Evolutionary conservation across 2,329 filamentous ascomycete species (phyloP).

Genomic region (Nannizziopsis barbatae): DNA sequence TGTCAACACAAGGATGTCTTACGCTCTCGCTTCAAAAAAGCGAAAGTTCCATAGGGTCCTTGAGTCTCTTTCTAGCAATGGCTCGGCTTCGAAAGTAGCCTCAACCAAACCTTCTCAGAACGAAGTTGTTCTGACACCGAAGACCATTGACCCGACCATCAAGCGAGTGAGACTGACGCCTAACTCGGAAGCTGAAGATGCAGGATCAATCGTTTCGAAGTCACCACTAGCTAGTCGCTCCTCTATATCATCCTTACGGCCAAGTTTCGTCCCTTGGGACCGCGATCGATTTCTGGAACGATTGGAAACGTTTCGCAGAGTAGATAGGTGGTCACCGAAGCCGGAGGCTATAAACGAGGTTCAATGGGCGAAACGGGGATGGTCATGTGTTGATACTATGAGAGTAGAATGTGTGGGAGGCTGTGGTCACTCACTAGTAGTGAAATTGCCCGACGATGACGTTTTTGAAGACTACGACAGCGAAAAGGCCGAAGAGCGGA

Average conservation of each 20-base stretch:
- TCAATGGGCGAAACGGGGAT: slow-evolving; percentile 88
- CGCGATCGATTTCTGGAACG: slow-evolving; percentile 69
- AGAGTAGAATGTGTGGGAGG: slow-evolving; percentile 70
- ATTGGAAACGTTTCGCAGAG: slow-evolving; percentile 77
- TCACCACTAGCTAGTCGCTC: slow-evolving; percentile 21
- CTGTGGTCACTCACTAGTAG: slow-evolving; percentile 72
- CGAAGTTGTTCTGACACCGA: background rate
- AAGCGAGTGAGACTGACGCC: slow-evolving; percentile 16
- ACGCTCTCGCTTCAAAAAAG: slow-evolving; percentile 38
- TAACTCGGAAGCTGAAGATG: slow-evolving; percentile 7
- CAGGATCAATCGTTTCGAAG: slow-evolving; percentile 3
- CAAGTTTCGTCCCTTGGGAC: slow-evolving; percentile 78
- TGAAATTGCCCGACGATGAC: slow-evolving; percentile 60
- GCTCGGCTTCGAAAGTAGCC: slow-evolving; percentile 9
- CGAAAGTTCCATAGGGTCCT: slow-evolving; percentile 39
- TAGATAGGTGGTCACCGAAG: slow-evolving; percentile 90
- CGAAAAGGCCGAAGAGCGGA: slow-evolving; percentile 33
- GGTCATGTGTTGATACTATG: slow-evolving; percentile 74
- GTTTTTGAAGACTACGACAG: slow-evolving; percentile 37
- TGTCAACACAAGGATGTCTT: slow-evolving; percentile 27
- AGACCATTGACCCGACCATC: slow-evolving; percentile 12
- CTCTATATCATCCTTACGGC: slow-evolving; percentile 31
- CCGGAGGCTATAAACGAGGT: slow-evolving; percentile 76
- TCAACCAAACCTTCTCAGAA: background rate
- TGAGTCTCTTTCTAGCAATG: slow-evolving; percentile 32